These are phyloP conservation scores for Backusella psychrophila DNA, from an alignment of 192 early-diverging fungal species.

Conservation along the genomic window DNA sequence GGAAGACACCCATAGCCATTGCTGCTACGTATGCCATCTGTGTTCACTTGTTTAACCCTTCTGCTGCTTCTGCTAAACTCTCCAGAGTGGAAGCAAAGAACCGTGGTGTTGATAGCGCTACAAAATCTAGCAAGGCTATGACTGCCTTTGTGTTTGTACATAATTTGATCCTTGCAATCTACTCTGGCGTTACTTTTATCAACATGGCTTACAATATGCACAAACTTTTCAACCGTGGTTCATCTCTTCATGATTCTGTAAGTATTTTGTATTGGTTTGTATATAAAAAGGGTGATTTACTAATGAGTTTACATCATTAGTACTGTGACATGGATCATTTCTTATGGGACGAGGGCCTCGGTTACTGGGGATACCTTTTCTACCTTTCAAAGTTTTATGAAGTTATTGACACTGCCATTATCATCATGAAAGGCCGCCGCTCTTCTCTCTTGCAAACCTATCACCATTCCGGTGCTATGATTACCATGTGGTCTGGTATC, in stretches of 20 bases:
- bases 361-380: slow-evolving; percentile 83
- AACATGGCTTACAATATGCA: slow-evolving; percentile 56
- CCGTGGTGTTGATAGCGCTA: slow-evolving; percentile 36
- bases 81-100: slow-evolving; percentile 57
- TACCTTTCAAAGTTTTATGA: slow-evolving; percentile 91
- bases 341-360: slow-evolving; percentile 70
- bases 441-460: slow-evolving; percentile 82
- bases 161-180: slow-evolving; percentile 68
- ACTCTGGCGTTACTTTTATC: slow-evolving; percentile 71
- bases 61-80: slow-evolving; percentile 41
- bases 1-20: slow-evolving; percentile 60
- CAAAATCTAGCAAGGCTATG: slow-evolving; percentile 47
- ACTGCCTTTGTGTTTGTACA: slow-evolving; percentile 75
- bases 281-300: neutral
- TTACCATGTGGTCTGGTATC: slow-evolving; percentile 76
- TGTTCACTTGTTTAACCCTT: slow-evolving; percentile 50
- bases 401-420: slow-evolving; percentile 85
- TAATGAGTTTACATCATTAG: slow-evolving; percentile 26
- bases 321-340: slow-evolving; percentile 63
- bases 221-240: slow-evolving; percentile 43
- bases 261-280: slow-evolving; percentile 27
- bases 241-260: slow-evolving; percentile 57
- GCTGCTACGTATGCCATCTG: slow-evolving; percentile 49
- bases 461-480: slow-evolving; percentile 84
- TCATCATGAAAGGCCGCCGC: slow-evolving; percentile 73